Evolutionary conservation across 2,329 filamentous ascomycete genomes (phyloP), one percentile per base, ranked within the genome.

Genomic region (Alternaria consortialis): DNA sequence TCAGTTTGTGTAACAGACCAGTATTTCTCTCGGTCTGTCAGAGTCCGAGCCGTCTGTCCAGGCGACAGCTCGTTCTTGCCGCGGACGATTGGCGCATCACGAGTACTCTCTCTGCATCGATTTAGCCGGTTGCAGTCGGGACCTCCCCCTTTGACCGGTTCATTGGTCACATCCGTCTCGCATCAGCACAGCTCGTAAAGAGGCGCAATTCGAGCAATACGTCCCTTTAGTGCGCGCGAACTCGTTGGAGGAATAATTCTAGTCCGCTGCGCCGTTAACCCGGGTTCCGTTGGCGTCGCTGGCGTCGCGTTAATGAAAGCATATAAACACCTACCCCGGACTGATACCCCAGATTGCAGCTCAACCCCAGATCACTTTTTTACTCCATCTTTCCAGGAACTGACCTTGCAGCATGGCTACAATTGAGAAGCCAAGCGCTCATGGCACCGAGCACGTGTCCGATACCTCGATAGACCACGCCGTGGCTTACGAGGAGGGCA

Each of bases 401-500:
- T 56, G 23, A 36, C n/a, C n/a, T 44, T 7, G 36, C 46, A 58
- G 17, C 17, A 70, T 70, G 68, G 63, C 66, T 42, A 56, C 48
- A 32, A 60, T 27, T 47, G 62, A 69, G 53, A 70, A 70, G 46
- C n/a, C 57, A 9, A 61, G 34, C 29, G 55, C 57, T 15, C 54
- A 55, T 31, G 53, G 54, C 23, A n/a, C 62, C 12, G 68, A 68
- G 58, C 56, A 58, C 11, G 47, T 53, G 12, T 63, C 65, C 46
- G 56, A 68, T 32, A 62, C 39, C 25, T 69, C 64, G 2, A 37
- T 42, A 5, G 61, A 54, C 32, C 61, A 59, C 50, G 64, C 64
- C 15, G 48, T 66, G n/a, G 66, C 68, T 17, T 65, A 64, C 36
- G 68, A 70, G 47, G 66, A 68, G 37, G 66, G 68, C 43, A 67